Base-by-base conservation (phyloP, 352 stramenopile species). In the Phytophthora pini region DNA sequence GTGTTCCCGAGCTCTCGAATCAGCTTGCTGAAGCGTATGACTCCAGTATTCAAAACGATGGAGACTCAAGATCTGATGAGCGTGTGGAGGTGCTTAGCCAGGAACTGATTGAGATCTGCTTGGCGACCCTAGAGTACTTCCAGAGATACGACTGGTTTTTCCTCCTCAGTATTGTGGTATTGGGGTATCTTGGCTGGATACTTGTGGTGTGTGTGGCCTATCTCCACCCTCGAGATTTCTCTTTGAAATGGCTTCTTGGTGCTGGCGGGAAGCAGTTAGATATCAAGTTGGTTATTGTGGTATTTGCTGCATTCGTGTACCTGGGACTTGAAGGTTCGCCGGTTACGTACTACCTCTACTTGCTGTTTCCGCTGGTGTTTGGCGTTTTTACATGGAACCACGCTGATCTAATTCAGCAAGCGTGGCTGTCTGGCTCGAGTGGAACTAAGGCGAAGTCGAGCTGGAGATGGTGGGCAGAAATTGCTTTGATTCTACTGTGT, bases 111-210 rank as follows among this genome's bases (percentile, higher is more conserved):
- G 77, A 72, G 41, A 78, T 92, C 34, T 93, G 84, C n/a, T 76
- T 95, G 49, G 82, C 77, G 10, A 83, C 82, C 34, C 62, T 94
- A 41, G 71, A 82, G 65, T 93, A 94, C 53, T 90, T 93, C 46
- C 88, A 94, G 66, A 73, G 82, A 38, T 94, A 94, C 65, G 88
- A 96, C 68, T 94, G 88, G 79, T 78, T 90, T 47, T 91, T 94
- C 52, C 67, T 96, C 36, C 72, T 92, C 22, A 80, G 72, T 22
- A 61, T 90, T n/a, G 86, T 96, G 27, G 82, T 94, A 4, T 32
- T 80, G 10, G 88, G 88, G 1, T 96, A 96, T 56, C 24, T 92
- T 1, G 82, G 88, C 51, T 96, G 86, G 86, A 90, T 96, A 31
- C 17, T 78, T 34, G 70, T 93, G 2, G 38, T 94, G 8, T 68